Base-by-base conservation (phyloP, 805 yeast genomes). In the Ogataea methylovora region DNA sequence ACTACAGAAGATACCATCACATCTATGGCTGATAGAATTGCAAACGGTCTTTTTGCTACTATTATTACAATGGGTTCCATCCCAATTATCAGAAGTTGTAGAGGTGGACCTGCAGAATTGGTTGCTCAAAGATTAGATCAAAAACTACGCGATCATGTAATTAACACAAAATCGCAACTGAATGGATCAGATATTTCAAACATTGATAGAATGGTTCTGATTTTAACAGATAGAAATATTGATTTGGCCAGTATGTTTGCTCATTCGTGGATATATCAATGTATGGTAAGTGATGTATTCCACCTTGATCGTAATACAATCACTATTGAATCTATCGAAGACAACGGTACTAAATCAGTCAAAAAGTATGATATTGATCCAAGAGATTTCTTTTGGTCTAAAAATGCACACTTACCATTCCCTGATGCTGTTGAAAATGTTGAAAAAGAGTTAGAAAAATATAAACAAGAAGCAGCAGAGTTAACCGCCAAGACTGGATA, bases 401-500 rank as follows among this genome's bases (percentile, higher is more conserved):
- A 71, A 41, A 88, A 92, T 59, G 69, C 94, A 10, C 81, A 81
- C 33, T 63, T 85, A 37, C 97, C 98, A 25, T 92, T 92, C 66
- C 98, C 98, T 1, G 97, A 90, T 54, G 97, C 94, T n/a, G 98
- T 94, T 23, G 98, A 92, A 56, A 85, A 85, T 58, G 94, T 94
- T 15, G 97, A 92, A 51, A 60, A 69, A 19, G 97, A 86, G 39
- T 67, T 88, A 40, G 76, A 80, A 39, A 67, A 70, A 35, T 92
- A 92, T 60, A 90, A 88, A 45, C 72, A 73, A 37, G 96, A 86
- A 47, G 95, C 97, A 2, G 81, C 79, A 41, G 94, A 83, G 39
- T 68, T 94, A 33, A 86, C 97, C 1, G 71, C 73, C 32, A 77
- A 73, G 43, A 81, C 95, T 2, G 77, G 75, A 15, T 84, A 84